Conservation (phyloP, 768 basidiomycete species). For the Suillus cothurnatus region DNA sequence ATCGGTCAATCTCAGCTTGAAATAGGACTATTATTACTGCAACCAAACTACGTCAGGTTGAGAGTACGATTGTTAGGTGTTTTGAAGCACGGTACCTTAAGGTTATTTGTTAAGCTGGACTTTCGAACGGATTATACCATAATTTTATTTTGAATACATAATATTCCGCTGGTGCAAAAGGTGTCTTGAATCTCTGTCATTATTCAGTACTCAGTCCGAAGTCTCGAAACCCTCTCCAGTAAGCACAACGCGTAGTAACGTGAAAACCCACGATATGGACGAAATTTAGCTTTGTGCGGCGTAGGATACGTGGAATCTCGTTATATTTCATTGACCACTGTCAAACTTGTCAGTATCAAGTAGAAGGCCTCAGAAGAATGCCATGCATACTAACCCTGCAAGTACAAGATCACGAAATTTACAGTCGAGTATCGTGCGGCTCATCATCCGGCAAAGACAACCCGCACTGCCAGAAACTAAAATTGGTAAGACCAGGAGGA, state of each 20-base stretch:
- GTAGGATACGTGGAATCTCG: not conserved
- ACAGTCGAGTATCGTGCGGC: not conserved
- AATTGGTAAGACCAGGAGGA: not conserved
- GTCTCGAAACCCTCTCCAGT: not conserved
- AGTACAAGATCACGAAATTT: not conserved
- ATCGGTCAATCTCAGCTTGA: not conserved
- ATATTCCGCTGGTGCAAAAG: not conserved
- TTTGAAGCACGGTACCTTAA: not conserved
- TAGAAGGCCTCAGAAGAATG: not conserved
- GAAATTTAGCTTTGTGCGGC: not conserved
- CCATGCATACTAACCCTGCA: too few relatives aligned
- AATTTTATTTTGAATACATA: not conserved
- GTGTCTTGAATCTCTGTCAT: not conserved
- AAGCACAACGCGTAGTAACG: not conserved
- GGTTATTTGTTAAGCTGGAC: not conserved
- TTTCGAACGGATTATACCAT: not conserved
- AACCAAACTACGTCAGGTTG: not conserved
- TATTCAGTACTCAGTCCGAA: not conserved
- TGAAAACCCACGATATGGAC: not conserved
- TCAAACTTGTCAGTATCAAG: too few relatives aligned
- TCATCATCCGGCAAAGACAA: not conserved
- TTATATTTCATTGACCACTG: not conserved
- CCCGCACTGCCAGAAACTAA: too few relatives aligned
- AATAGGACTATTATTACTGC: slow-evolving; percentile 1
- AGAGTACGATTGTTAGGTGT: not conserved